Base-by-base conservation (phyloP, 177 flowering plant species). In the Vitis hybrid region DNA sequence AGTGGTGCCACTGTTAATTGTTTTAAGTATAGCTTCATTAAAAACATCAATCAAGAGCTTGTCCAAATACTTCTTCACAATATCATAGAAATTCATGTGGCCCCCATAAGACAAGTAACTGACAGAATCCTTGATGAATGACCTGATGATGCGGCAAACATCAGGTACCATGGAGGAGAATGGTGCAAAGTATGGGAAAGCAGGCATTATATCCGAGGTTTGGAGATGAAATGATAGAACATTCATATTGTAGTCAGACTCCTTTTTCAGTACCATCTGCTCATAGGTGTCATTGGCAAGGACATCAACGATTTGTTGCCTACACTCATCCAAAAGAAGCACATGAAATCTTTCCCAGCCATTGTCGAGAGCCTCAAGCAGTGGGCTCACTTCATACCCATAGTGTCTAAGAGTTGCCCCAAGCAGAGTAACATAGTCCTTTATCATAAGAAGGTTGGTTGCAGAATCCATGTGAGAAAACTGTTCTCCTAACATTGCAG, bases 91-190 rank as follows among this genome's bases (percentile, higher is more conserved):
- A 75, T 84, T 89, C 67, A 79, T 72, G 58, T 80, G 85, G 10
- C 83, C 81, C 10, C 93, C 93, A 79, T 88, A 83, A 15, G 97
- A 89, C 74, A 91, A 75, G 78, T 86, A 92, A 79, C 83, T 89
- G 58, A 91, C 89, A 50, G 91, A 94, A 49, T 91, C 96, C 75
- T 92, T 90, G 54, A 92, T 85, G 69, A 91, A 94, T 21, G 97
- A 86, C 54, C 89, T 79, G 18, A 92, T 90, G 57, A 89, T 79
- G 26, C 93, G 93, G 72, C 97, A 94, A 15, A 77, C 71, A 62
- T 92, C 94, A 18, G 97, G 98, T 30, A 94, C 94, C 79, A 83
- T 83, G 72, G 89, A 82, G 66, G 98, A 94, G 79, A 91, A 94
- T 19, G 97, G 93, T 62, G 97, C 97, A 74, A 90, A 69, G 79